phyloP scores from a whole-genome alignment of 495 filamentous ascomycete genomes.

The Penicillium macrosclerotiorum region DNA sequence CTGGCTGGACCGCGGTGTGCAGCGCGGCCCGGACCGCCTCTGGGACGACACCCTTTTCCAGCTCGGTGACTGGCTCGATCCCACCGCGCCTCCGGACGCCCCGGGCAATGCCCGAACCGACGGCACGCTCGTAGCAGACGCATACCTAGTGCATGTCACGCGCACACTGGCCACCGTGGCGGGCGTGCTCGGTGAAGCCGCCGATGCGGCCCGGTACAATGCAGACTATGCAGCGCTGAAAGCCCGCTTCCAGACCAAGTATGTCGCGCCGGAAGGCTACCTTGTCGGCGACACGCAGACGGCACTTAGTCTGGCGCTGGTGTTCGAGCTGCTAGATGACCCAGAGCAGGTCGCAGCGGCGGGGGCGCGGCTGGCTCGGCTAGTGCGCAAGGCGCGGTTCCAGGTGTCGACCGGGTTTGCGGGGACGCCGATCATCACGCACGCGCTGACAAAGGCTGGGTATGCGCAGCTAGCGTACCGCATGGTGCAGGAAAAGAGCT shows the following conservation, averaged over 20 bases:
- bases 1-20: conserved; percentile 46
- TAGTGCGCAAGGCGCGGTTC: conserved; percentile 30
- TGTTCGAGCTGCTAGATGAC: conserved; percentile 43
- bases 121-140: conserved; percentile 45
- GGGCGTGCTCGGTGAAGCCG: conserved; percentile 71
- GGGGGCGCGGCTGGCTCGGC: conserved; percentile 28
- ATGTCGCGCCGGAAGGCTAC: conserved; percentile 35
- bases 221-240: conserved; percentile 25
- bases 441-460: conserved; percentile 37
- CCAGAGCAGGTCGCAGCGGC: conserved; percentile 31
- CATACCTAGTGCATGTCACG: conserved; percentile 51
- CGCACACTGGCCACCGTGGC: conserved; percentile 65
- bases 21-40: conserved; percentile 31
- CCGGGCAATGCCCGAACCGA: conserved; percentile 40
- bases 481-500: conserved; percentile 37
- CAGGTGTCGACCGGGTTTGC: conserved; percentile 54
- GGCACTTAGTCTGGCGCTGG: conserved; percentile 39
- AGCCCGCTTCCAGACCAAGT: conserved; percentile 37
- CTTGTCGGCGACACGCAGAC: conserved; percentile 51
- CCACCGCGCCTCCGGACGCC: conserved; percentile 40
- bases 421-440: conserved; percentile 49
- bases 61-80: conserved; percentile 55
- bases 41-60: conserved; percentile 41
- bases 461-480: conserved; percentile 28
- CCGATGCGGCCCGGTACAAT: conserved; percentile 63